These are phyloP conservation scores for Leccinellum luteum DNA, from an alignment of 768 basidiomycete genomes.

Conservation along the genomic window DNA sequence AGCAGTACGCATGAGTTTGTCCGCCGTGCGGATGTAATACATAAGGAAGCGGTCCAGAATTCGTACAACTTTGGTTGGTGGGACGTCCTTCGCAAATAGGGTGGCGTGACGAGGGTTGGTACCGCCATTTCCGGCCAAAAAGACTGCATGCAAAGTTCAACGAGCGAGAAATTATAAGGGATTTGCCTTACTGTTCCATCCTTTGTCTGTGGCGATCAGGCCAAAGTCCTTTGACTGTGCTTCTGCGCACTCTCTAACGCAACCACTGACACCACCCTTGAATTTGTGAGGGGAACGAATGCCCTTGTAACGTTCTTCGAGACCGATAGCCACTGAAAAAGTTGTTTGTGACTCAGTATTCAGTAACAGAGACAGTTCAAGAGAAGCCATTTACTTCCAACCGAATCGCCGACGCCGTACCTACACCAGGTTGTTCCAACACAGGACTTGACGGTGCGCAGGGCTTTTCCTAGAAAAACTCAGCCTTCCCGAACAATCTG, in stretches of 20 bases:
- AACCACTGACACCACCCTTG: slow-evolving; percentile 75
- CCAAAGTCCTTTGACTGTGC: slow-evolving; percentile 77
- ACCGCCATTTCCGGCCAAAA: slow-evolving; percentile 72
- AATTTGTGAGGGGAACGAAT: slow-evolving; percentile 70
- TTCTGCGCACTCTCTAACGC: slow-evolving; percentile 75
- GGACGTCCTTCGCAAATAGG: slow-evolving; percentile 65
- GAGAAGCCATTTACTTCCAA: slow-evolving; percentile 39
- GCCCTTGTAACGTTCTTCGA: slow-evolving; percentile 73
- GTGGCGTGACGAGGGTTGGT: slow-evolving; percentile 58
- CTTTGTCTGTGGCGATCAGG: slow-evolving; percentile 73
- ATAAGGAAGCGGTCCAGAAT: slow-evolving; percentile 66
- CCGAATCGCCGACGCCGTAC: slow-evolving; percentile 72
- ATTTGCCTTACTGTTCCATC: slow-evolving; percentile 60
- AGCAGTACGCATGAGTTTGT: slow-evolving; percentile 68
- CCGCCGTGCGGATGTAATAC: slow-evolving; percentile 72
- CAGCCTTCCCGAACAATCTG: neutral
- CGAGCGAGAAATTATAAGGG: neutral
- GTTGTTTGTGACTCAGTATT: neutral
- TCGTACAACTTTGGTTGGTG: slow-evolving; percentile 56
- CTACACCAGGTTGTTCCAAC: slow-evolving; percentile 74
- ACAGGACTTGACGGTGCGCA: slow-evolving; percentile 76
- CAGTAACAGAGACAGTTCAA: neutral
- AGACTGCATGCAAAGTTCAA: slow-evolving; percentile 22
- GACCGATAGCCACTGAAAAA: slow-evolving; percentile 52
- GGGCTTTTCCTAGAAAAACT: slow-evolving; percentile 34